Conservation (phyloP, 116 monocot species). For the Zostera marina region DNA sequence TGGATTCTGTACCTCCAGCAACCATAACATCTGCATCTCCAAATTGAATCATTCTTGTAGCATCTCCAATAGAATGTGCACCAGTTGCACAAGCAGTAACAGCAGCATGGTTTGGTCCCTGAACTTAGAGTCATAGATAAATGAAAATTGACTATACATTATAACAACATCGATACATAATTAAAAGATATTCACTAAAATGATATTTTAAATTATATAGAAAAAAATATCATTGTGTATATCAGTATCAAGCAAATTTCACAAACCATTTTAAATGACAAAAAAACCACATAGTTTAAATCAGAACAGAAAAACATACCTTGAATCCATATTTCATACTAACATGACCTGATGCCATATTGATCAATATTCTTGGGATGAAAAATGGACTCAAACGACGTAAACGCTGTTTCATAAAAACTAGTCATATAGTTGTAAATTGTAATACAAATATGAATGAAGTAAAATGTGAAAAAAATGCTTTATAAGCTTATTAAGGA, state of each 20-base stretch:
- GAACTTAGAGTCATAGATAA: background rate
- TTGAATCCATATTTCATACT: constrained; percentile 99
- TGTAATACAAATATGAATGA: background rate
- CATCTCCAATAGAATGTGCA: constrained; percentile 98
- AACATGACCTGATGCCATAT: constrained; percentile 97
- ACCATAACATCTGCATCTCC: constrained; percentile 99
- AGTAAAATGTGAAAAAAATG: background rate
- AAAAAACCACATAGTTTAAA: background rate
- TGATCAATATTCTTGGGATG: constrained; percentile 81
- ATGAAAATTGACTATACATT: background rate
- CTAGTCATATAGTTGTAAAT: background rate
- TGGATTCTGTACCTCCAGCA: constrained; percentile 90
- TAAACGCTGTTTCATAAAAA: constrained; percentile 37
- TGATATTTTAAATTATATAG: too few species aligned
- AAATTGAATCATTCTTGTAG: constrained; percentile 92
- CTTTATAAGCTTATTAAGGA: background rate
- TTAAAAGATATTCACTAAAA: too few species aligned
- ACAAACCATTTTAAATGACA: too few species aligned
- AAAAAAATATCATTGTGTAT: too few species aligned
- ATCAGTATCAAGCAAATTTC: too few species aligned
- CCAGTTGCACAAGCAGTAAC: constrained; percentile 99
- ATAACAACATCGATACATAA: too few species aligned
- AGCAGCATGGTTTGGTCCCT: constrained; percentile 98
- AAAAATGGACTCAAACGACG: constrained; percentile 87
- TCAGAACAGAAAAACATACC: constrained; percentile 20